Evolutionary conservation across 371 early-diverging fungal genomes (phyloP).

Genomic region (Mucor indicus): DNA sequence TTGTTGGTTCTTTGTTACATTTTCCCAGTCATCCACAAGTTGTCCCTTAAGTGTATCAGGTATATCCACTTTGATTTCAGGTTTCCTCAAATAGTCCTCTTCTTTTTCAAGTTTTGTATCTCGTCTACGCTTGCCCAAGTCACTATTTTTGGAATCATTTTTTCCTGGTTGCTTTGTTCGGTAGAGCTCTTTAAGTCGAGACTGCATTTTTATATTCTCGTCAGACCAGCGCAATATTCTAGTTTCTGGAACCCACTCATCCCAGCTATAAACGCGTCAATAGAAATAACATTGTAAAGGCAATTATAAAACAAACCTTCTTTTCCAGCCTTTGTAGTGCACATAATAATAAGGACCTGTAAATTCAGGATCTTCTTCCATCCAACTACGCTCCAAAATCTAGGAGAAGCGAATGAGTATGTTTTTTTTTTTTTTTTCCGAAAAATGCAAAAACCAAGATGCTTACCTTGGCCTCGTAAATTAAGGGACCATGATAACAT

Average conservation of each 20-base stretch:
- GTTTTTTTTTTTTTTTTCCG: neutral
- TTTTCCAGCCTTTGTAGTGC: constrained; percentile 98
- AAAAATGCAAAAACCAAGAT: neutral
- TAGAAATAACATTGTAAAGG: too few species aligned
- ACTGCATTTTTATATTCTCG: constrained; percentile 80
- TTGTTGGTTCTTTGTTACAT: constrained; percentile 88
- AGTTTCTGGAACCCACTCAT: constrained; percentile 96
- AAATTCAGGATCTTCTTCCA: constrained; percentile 33
- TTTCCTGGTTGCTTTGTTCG: constrained; percentile 9
- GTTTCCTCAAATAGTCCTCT: constrained; percentile 64
- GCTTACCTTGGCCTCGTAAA: constrained; percentile 95
- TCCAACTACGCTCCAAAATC: constrained; percentile 31
- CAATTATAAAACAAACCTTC: too few species aligned
- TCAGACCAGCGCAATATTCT: constrained; percentile 82
- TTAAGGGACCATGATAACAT: constrained; percentile 93
- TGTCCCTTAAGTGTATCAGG: constrained; percentile 84
- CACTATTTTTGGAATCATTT: neutral
- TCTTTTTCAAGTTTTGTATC: constrained; percentile 11
- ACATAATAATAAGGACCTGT: constrained; percentile 87
- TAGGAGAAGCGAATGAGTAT: neutral
- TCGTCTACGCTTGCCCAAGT: constrained; percentile 11
- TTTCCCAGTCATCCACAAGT: constrained; percentile 94
- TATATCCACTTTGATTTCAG: constrained; percentile 86
- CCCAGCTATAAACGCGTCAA: constrained; percentile 71
- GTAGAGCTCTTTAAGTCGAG: constrained; percentile 63